A percentile compares a stretch with the other conserved stretches of the same genome.
phyloP scores from a whole-genome alignment of 371 early-diverging fungal genomes.

The Mucor mucedo region DNA sequence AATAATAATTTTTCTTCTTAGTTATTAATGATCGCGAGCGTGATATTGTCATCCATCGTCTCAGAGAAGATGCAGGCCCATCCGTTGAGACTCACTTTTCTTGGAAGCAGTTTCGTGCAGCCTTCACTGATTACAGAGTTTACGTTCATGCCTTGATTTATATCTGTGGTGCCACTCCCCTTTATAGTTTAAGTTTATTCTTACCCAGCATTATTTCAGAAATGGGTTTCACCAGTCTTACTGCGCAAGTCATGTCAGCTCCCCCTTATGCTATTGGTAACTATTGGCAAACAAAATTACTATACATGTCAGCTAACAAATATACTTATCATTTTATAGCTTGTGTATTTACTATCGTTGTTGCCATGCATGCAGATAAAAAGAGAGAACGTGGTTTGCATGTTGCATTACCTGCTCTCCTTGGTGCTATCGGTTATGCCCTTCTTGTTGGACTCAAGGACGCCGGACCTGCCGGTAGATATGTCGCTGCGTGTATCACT shows the following conservation, averaged over 20 bases:
- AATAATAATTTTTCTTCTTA: conserved; percentile 8
- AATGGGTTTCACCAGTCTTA: conserved; percentile 62
- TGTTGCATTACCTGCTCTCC: conserved; percentile 58
- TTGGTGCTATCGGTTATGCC: conserved; percentile 71
- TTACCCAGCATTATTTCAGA: conserved; percentile 74
- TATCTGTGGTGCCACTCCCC: conserved; percentile 67
- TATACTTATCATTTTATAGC: conserved; percentile 34
- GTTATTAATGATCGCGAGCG: conserved; percentile 64
- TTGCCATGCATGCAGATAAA: conserved; percentile 70
- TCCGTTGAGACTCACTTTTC: conserved; percentile 63
- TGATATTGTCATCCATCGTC: conserved; percentile 55
- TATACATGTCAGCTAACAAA: background rate
- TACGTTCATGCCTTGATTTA: conserved; percentile 62
- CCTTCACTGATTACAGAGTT: conserved; percentile 62
- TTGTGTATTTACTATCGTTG: conserved; percentile 58
- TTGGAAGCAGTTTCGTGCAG: conserved; percentile 59
- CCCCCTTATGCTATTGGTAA: conserved; percentile 51
- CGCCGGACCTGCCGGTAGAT: conserved; percentile 42
- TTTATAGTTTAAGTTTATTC: conserved; percentile 70
- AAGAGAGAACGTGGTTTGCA: conserved; percentile 67
- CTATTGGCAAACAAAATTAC: background rate
- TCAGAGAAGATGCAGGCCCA: conserved; percentile 65
- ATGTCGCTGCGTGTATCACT: conserved; percentile 59
- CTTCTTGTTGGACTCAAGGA: conserved; percentile 54
- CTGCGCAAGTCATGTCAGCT: conserved; percentile 58